These are phyloP conservation scores for Solanum pimpinellifolium DNA, from an alignment of 257 asterid species.

Conservation along the genomic window DNA sequence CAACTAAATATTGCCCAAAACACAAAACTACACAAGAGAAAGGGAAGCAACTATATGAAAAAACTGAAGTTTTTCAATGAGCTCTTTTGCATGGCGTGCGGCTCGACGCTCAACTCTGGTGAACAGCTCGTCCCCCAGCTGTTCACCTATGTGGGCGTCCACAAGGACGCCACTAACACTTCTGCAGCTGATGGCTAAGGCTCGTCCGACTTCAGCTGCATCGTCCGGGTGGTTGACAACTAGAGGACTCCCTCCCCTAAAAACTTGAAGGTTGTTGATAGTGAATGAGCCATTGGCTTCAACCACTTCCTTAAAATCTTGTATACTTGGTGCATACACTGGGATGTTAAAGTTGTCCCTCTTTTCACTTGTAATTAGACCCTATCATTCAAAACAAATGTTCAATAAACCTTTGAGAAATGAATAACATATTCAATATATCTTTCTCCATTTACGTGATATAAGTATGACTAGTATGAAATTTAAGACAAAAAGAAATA, in stretches of 20 bases:
- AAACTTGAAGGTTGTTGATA: constrained; percentile 58
- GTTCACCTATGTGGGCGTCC: constrained; percentile 81
- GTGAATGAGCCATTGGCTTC: constrained; percentile 60
- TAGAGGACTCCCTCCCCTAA: constrained; percentile 88
- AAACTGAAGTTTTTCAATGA: constrained; percentile 69
- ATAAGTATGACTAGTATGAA: too few species aligned
- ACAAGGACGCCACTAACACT: constrained; percentile 84
- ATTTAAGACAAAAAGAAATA: too few species aligned
- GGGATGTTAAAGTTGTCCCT: constrained; percentile 88
- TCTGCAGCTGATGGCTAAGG: constrained; percentile 73
- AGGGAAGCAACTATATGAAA: constrained; percentile 87
- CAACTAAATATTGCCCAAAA: not conserved
- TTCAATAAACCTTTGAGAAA: not conserved
- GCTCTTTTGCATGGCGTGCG: constrained; percentile 55
- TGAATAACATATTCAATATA: not conserved
- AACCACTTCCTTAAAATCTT: constrained; percentile 86
- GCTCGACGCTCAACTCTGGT: constrained; percentile 58
- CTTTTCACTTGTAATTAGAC: constrained; percentile 53
- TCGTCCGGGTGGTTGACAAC: constrained; percentile 71
- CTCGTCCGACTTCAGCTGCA: constrained; percentile 75
- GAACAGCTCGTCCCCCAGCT: constrained; percentile 62
- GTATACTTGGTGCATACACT: constrained; percentile 71
- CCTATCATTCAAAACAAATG: constrained; percentile 20
- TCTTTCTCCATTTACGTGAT: too few species aligned
- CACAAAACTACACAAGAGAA: constrained; percentile 28